phyloP scores from a whole-genome alignment of 495 filamentous ascomycete genomes.

The Alectoria sarmentosa region DNA sequence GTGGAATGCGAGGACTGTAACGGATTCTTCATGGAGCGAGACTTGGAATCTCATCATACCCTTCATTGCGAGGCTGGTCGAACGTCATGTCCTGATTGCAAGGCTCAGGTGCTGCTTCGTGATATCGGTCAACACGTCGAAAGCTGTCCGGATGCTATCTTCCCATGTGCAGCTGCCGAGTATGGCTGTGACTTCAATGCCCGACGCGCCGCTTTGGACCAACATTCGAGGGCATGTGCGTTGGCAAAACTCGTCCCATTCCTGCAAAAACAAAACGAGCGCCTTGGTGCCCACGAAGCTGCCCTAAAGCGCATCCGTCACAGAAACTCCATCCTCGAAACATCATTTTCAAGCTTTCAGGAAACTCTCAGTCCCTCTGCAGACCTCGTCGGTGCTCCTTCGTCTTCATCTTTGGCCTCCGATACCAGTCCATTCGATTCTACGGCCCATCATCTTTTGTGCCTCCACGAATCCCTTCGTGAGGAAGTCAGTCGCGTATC shows the following conservation, averaged over 20 bases:
- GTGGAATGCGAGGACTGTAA: slow-evolving; percentile 49
- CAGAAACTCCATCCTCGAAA: slow-evolving; percentile 53
- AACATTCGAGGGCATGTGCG: slow-evolving; percentile 49
- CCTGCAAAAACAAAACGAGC: slow-evolving; percentile 49
- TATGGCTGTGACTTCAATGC: slow-evolving; percentile 50
- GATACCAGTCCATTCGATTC: slow-evolving; percentile 33
- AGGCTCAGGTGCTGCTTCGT: slow-evolving; percentile 39
- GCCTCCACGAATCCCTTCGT: slow-evolving; percentile 60
- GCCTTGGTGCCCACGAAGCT: slow-evolving; percentile 49
- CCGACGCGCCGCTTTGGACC: slow-evolving; percentile 41
- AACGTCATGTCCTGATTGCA: slow-evolving; percentile 48
- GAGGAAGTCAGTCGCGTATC: slow-evolving; percentile 55
- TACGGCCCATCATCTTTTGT: slow-evolving; percentile 53
- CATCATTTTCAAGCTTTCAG: slow-evolving; percentile 44
- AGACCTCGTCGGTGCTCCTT: slow-evolving; percentile 16
- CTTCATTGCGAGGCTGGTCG: slow-evolving; percentile 17
- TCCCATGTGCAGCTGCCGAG: slow-evolving; percentile 46
- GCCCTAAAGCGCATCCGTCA: slow-evolving; percentile 49
- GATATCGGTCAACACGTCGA: slow-evolving; percentile 45
- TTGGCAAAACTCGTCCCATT: slow-evolving; percentile 54
- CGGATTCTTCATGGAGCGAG: slow-evolving; percentile 47
- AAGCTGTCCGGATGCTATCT: slow-evolving; percentile 46
- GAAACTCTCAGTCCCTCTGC: slow-evolving; percentile 31
- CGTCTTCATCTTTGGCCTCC: slow-evolving; percentile 6
- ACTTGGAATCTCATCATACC: slow-evolving; percentile 44